phyloP scores from a whole-genome alignment of 1,139 yeast species.

The Suhomyces ambrosiae region DNA sequence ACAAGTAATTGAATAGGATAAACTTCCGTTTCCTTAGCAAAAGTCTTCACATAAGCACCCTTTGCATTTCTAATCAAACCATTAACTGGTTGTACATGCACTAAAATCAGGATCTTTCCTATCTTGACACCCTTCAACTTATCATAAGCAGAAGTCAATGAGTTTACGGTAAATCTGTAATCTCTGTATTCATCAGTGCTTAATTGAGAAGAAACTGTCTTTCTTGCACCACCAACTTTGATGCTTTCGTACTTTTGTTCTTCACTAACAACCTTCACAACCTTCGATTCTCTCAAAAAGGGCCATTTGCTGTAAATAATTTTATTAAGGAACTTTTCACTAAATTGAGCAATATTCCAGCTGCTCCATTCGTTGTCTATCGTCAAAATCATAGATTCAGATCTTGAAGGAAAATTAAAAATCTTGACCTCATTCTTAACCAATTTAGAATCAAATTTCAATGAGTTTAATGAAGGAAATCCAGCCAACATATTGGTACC shows the following conservation, averaged over 20 bases:
- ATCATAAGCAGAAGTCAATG: conserved; percentile 40
- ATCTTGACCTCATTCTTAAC: conserved; percentile 69
- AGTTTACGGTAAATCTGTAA: conserved; percentile 36
- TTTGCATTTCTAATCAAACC: conserved; percentile 70
- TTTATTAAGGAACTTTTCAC: conserved; percentile 59
- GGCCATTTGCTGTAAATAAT: conserved; percentile 87
- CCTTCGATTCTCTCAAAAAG: conserved; percentile 76
- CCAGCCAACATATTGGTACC: conserved; percentile 82
- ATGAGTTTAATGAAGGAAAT: conserved; percentile 78
- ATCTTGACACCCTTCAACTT: conserved; percentile 61
- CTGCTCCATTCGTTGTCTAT: conserved; percentile 55
- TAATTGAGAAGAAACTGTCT: conserved; percentile 44
- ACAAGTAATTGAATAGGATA: conserved; percentile 82
- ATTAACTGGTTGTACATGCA: conserved; percentile 71
- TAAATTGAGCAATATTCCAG: conserved; percentile 55
- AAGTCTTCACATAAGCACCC: conserved; percentile 81
- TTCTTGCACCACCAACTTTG: conserved; percentile 33
- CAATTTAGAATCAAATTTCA: conserved; percentile 56
- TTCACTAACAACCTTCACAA: conserved; percentile 64
- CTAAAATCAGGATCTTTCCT: conserved; percentile 57
- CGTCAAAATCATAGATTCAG: conserved; percentile 75
- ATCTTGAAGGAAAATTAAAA: conserved; percentile 82
- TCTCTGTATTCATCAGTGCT: conserved; percentile 42
- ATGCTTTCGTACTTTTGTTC: conserved; percentile 48
- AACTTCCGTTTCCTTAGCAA: conserved; percentile 51